Percentiles rank a stretch among this genome's conserved stretches.
Evolutionary conservation across 2,329 filamentous ascomycete species (phyloP).

Genomic region (Cercospora zeae-maydis): DNA sequence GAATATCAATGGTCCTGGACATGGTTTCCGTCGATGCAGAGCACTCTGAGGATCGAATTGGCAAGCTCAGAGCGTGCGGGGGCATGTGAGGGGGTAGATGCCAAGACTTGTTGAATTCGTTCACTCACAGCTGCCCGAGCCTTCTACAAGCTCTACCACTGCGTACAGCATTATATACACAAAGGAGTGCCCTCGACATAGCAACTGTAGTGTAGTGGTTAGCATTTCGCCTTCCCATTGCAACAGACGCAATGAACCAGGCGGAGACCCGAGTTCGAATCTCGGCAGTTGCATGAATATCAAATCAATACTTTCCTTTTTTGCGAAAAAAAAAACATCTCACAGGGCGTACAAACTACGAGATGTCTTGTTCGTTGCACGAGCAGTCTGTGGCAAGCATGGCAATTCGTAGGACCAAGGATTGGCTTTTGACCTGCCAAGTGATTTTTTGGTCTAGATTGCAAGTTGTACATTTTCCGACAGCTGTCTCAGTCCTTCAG

Average conservation of each 20-base stretch:
- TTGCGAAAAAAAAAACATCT: not conserved
- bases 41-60: not conserved
- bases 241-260: not conserved
- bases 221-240: slow-evolving; percentile 15
- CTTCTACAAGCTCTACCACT: not conserved
- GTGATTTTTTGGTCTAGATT: too few species aligned
- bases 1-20: too few species aligned
- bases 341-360: not conserved
- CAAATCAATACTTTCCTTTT: not conserved
- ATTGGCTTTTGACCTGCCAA: too few species aligned
- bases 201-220: slow-evolving; percentile 9
- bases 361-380: too few species aligned
- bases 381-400: too few species aligned
- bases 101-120: too few species aligned
- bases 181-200: not conserved
- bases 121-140: too few species aligned
- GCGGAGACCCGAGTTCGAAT: slow-evolving; percentile 14
- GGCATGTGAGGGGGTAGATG: not conserved
- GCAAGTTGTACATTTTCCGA: too few species aligned
- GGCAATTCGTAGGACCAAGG: too few species aligned
- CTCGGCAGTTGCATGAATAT: not conserved
- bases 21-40: too few species aligned
- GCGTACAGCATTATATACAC: not conserved
- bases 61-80: not conserved
- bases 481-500: too few species aligned